phyloP scores from a whole-genome alignment of 2,329 filamentous ascomycete genomes.

The Colletotrichum ledebouriae region DNA sequence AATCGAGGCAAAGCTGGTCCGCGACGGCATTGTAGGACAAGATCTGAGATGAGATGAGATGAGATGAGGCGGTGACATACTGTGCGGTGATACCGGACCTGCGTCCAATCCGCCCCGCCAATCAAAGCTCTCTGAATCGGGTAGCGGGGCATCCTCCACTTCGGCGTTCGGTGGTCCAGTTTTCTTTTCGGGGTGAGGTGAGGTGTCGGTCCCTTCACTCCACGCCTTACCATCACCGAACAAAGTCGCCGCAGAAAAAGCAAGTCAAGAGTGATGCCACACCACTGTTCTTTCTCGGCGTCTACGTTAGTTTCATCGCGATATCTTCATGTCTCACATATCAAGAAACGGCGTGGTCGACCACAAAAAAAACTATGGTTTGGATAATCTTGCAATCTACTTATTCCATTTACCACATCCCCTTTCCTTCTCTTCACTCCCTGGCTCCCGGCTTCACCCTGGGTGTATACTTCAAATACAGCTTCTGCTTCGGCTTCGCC shows the following conservation, averaged over 20 bases:
- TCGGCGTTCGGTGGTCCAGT: slow-evolving; percentile 36
- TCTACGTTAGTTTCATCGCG: neutral
- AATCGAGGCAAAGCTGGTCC: neutral
- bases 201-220: neutral
- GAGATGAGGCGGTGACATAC: neutral
- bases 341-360: neutral
- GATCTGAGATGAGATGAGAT: slow-evolving; percentile 5
- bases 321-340: no score
- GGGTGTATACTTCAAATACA: slow-evolving; percentile 53
- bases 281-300: neutral
- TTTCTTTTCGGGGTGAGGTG: neutral
- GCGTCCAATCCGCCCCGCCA: slow-evolving; percentile 6
- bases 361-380: neutral
- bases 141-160: slow-evolving; percentile 24
- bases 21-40: neutral
- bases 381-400: neutral
- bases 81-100: neutral
- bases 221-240: neutral
- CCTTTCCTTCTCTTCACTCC: neutral
- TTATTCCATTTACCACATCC: neutral
- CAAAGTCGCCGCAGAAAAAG: neutral
- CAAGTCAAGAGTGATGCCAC: no score
- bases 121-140: neutral
- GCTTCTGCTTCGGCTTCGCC: slow-evolving; percentile 52
- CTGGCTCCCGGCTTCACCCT: slow-evolving; percentile 23